A percentile compares a stretch with the other conserved stretches of the same genome.
Conservation (phyloP, 2,329 filamentous ascomycete species). For the Aspergillus sp. region DNA sequence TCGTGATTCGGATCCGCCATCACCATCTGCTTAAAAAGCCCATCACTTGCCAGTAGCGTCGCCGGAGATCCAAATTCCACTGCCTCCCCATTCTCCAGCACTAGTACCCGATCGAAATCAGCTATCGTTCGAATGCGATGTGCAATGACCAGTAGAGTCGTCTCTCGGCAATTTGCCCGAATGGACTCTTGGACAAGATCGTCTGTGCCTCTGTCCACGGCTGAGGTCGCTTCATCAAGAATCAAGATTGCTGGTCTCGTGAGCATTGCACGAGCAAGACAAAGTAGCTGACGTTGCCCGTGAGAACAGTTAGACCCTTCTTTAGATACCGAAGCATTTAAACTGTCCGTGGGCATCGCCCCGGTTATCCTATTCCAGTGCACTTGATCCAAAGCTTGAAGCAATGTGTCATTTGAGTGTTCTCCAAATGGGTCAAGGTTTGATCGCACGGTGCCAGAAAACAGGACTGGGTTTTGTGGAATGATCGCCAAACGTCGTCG, state of each 20-base stretch:
- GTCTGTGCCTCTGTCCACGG: slow-evolving; percentile 76
- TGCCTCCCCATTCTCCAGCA: background rate
- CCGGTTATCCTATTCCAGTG: slow-evolving; percentile 56
- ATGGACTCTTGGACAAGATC: slow-evolving; percentile 71
- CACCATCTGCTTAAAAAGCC: background rate
- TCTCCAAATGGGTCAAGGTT: slow-evolving; percentile 76
- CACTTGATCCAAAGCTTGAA: slow-evolving; percentile 67
- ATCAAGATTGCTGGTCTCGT: slow-evolving; percentile 74
- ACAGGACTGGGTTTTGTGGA: slow-evolving; percentile 77
- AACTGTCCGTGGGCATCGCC: slow-evolving; percentile 45
- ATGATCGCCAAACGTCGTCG: slow-evolving; percentile 74
- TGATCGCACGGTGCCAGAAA: slow-evolving; percentile 72
- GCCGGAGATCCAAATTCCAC: background rate
- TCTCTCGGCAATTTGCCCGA: slow-evolving; percentile 59
- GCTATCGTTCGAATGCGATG: slow-evolving; percentile 58
- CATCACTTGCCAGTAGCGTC: background rate
- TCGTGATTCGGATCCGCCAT: background rate
- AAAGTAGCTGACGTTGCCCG: slow-evolving; percentile 29
- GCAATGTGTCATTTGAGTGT: slow-evolving; percentile 66
- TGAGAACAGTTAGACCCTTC: slow-evolving; percentile 62
- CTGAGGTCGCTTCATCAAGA: slow-evolving; percentile 75
- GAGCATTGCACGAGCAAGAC: slow-evolving; percentile 53
- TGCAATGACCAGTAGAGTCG: slow-evolving; percentile 68
- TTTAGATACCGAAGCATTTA: slow-evolving; percentile 65
- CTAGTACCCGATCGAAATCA: slow-evolving; percentile 60